Conservation (phyloP, 768 basidiomycete species). For the Mycena maculata region DNA sequence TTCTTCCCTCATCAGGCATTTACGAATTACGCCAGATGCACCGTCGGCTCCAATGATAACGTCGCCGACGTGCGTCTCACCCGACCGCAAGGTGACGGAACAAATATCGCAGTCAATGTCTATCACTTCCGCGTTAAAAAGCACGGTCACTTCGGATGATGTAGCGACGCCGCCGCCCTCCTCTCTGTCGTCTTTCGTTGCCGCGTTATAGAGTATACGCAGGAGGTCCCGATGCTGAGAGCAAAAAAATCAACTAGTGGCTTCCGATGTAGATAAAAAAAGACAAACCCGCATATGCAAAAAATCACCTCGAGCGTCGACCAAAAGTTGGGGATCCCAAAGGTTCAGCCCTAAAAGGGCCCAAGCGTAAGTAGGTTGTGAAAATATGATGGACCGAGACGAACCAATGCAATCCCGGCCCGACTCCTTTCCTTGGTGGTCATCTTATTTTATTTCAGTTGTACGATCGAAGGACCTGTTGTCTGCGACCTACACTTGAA, state of each 20-base stretch:
- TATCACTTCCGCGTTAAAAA: conserved; percentile 17
- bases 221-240: conserved; percentile 28
- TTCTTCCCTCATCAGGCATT: conserved; percentile 2
- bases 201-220: conserved; percentile 12
- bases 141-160: neutral
- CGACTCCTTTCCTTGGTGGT: neutral
- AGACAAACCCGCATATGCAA: conserved; percentile 24
- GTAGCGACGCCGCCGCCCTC: neutral
- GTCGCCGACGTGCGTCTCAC: conserved; percentile 5
- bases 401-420: conserved; percentile 21
- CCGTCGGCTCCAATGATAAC: conserved; percentile 30
- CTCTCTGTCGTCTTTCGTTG: neutral
- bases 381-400: neutral
- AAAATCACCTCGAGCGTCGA: conserved; percentile 27
- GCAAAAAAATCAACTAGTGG: neutral
- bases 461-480: neutral
- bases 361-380: neutral
- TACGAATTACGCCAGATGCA: conserved; percentile 1
- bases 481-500: conserved; percentile 22
- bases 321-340: conserved; percentile 25
- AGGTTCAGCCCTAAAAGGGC: conserved; percentile 15
- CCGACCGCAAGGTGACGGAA: conserved; percentile 18
- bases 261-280: neutral
- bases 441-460: neutral
- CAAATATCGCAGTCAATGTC: conserved; percentile 7